phyloP scores from a whole-genome alignment of 2,329 filamentous ascomycete genomes.

The Sarocladiaceae sp. region DNA sequence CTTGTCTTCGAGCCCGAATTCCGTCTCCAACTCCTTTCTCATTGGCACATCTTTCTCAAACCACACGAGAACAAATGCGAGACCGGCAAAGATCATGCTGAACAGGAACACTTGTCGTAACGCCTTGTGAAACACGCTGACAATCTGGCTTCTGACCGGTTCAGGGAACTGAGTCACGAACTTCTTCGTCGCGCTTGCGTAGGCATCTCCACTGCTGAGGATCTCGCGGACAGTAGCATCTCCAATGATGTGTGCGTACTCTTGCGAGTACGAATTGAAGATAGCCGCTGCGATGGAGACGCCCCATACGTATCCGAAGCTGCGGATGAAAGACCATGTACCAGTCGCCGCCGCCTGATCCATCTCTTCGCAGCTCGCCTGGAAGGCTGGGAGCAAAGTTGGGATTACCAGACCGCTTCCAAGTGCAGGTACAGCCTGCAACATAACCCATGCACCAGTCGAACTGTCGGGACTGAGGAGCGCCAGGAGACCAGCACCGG shows the following conservation, averaged over 20 bases:
- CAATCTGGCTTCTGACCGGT: slow-evolving; percentile 15
- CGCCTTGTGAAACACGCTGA: slow-evolving; percentile 18
- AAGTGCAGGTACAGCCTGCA: slow-evolving; percentile 31
- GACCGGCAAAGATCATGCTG: slow-evolving; percentile 15
- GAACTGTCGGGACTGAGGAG: slow-evolving; percentile 27
- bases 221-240: slow-evolving; percentile 12
- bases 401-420: slow-evolving; percentile 38
- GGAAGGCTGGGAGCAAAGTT: slow-evolving; percentile 36
- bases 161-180: slow-evolving; percentile 18
- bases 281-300: slow-evolving; percentile 36
- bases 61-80: slow-evolving; percentile 17
- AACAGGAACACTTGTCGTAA: slow-evolving; percentile 19
- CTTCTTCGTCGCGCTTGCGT: slow-evolving; percentile 19
- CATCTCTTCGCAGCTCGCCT: slow-evolving; percentile 26
- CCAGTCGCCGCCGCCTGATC: slow-evolving; percentile 30
- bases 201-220: slow-evolving; percentile 21
- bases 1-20: slow-evolving; percentile 20
- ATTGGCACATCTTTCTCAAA: slow-evolving; percentile 21
- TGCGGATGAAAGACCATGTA: slow-evolving; percentile 36
- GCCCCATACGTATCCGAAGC: slow-evolving; percentile 38
- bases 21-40: slow-evolving; percentile 20
- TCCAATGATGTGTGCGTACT: slow-evolving; percentile 17
- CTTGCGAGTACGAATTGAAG: slow-evolving; percentile 13
- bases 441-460: slow-evolving; percentile 29
- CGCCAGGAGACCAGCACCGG: slow-evolving; percentile 34